Percentiles rank a stretch among this genome's conserved stretches.
Evolutionary conservation across 2,329 filamentous ascomycete genomes (phyloP).

Genomic region (Fusarium burgessii): DNA sequence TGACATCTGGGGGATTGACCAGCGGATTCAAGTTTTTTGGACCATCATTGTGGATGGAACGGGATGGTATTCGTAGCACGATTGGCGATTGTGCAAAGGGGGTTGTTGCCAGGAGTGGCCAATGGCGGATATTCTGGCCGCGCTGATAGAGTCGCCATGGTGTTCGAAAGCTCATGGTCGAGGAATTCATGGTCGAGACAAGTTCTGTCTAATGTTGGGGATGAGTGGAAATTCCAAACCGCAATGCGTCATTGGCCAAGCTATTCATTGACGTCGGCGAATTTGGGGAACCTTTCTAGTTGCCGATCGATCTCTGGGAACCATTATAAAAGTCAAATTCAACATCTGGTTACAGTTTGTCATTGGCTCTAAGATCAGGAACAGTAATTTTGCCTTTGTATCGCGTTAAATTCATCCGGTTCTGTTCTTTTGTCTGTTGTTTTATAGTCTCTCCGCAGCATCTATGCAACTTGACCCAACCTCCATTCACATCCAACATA

Average conservation of each 20-base stretch:
- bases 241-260: slow-evolving; percentile 43
- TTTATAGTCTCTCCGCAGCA: not conserved
- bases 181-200: slow-evolving; percentile 20
- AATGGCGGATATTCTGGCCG: slow-evolving; percentile 34
- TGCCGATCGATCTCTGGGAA: slow-evolving; percentile 27
- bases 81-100: slow-evolving; percentile 14
- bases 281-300: slow-evolving; percentile 2
- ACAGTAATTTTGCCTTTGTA: not conserved
- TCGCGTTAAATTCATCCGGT: not conserved
- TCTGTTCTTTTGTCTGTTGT: not conserved
- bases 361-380: not conserved
- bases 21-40: slow-evolving; percentile 51
- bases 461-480: not conserved
- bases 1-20: slow-evolving; percentile 79
- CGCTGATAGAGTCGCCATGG: slow-evolving; percentile 49
- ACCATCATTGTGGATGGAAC: slow-evolving; percentile 44
- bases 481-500: not conserved
- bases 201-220: slow-evolving; percentile 17
- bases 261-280: slow-evolving; percentile 21
- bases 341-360: not conserved
- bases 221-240: slow-evolving; percentile 30
- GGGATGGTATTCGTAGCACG: slow-evolving; percentile 25
- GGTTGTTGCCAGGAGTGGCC: slow-evolving; percentile 16
- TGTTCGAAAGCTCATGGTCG: slow-evolving; percentile 50
- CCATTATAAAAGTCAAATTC: not conserved